Base-by-base conservation (phyloP, 2,329 filamentous ascomycete species). In the Emydomyces testavorans region DNA sequence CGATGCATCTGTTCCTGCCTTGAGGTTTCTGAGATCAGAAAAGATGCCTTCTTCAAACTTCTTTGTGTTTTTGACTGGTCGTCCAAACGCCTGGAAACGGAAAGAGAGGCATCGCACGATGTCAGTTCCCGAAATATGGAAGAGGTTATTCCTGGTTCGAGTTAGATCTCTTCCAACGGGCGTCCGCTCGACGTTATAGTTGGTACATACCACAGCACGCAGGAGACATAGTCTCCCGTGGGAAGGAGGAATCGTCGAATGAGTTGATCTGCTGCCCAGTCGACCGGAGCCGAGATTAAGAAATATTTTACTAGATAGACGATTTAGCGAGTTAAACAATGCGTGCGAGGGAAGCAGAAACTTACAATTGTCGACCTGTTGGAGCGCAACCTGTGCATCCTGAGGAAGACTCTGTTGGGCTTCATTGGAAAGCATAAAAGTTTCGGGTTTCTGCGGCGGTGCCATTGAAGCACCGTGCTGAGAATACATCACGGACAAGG, bases 31-130 rank as follows among this genome's bases (percentile, higher is more conserved):
- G 65, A 98, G 74, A 66, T 98, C 92, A 36, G 92, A 98, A 71
- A 98, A 98, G 70, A 98, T 96, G 58, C 92, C 92, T 70, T 98
- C 92, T 70, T 98, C 92, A 63, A 98, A 98, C 70, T 98, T 98
- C 75, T 98, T 98, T 34, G 90, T 93, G 74, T 98, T 98, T 77
- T 95, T 96, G 53, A 98, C 92, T 0, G 92, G 92, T 49, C 92
- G 86, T 59, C 92, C 92, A 64, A 98, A 98, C 44, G 92, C 92
- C 72, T 96, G 92, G 72, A 98, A 98, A 64, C 92, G 79, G 73
- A 98, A 98, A 6, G 92, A 93, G 38, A 98, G 78, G 63, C 92
- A 98, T 78, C 92, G 82, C 53, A 98, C 92, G 62, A 98, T 98
- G 68, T 98, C 92, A 58, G 92, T 98, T 54, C 92, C 92, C 21